Percentiles rank a stretch among this genome's conserved stretches.
These are phyloP conservation scores for Laburnicola sp. DNA, from an alignment of 2,329 filamentous ascomycete species.

Conservation along the genomic window DNA sequence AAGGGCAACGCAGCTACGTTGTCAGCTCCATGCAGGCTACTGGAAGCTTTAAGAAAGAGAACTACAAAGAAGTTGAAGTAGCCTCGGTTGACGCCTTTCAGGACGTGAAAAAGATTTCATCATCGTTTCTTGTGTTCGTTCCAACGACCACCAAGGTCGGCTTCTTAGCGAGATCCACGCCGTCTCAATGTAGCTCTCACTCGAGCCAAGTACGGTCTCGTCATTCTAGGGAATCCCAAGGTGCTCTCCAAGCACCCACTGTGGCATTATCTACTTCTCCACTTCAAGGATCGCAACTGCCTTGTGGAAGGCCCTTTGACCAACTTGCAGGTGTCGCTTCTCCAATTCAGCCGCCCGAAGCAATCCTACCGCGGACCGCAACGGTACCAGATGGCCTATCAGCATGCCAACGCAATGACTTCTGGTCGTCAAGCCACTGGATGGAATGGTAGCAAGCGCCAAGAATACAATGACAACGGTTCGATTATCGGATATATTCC, in stretches of 20 bases:
- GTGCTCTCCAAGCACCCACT: constrained; percentile 96
- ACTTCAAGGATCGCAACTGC: constrained; percentile 97
- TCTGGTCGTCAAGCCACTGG: constrained; percentile 46
- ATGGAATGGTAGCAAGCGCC: constrained; percentile 53
- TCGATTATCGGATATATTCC: constrained; percentile 95
- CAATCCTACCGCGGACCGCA: constrained; percentile 88
- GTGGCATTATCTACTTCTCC: constrained; percentile 91
- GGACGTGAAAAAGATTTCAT: constrained; percentile 98
- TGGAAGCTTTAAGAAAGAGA: constrained; percentile 96
- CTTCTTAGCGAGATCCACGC: constrained; percentile 94
- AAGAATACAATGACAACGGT: constrained; percentile 70
- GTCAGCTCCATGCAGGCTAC: constrained; percentile 99
- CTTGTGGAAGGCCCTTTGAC: constrained; percentile 93
- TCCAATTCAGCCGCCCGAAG: constrained; percentile 94
- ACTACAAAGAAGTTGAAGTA: constrained; percentile 98
- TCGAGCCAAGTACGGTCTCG: constrained; percentile 92
- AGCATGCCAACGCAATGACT: constrained; percentile 64
- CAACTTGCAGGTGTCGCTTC: constrained; percentile 91
- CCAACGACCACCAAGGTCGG: constrained; percentile 99
- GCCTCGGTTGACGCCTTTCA: constrained; percentile 99
- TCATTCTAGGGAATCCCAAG: constrained; percentile 97
- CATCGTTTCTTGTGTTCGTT: constrained; percentile 94
- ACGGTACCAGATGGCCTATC: constrained; percentile 79
- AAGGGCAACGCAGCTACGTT: constrained; percentile 96
- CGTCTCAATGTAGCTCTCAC: constrained; percentile 97